Base-by-base conservation (phyloP, 2,329 filamentous ascomycete genomes). In the Tolypocladium tropicale region DNA sequence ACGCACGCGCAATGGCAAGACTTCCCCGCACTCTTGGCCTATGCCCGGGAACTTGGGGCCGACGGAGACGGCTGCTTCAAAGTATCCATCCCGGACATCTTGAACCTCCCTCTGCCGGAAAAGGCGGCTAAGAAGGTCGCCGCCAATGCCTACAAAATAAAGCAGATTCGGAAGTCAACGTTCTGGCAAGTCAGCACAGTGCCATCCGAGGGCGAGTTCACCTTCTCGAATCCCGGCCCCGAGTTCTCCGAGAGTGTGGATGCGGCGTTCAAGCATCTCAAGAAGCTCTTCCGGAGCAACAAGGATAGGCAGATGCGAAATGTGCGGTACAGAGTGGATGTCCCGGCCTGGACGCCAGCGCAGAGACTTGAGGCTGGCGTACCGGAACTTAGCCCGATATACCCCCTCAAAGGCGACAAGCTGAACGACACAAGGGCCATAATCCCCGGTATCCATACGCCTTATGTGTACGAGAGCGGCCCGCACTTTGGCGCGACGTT, bases 381-480 rank as follows among this genome's bases (percentile, higher is more conserved):
- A 7, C 71, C 71, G 4, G 64, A 66, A 52, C 59, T 58, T 53
- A 73, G 71, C 33, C 70, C 71, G 1, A 71, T 73, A 30, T 66
- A 73, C 53, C 71, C 71, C 10, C 55, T 73, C 30, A 66, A 66
- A 28, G 71, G 71, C 32, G 71, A 73, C 62, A 67, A 67, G 49
- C 60, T 73, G 43, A 69, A 73, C 55, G 56, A 61, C 39, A 73
- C 71, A 9, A 70, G 64, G 55, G 71, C 70, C 53, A 64, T 72
- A 36, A 72, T 73, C 6, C 71, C 71, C 1, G 71, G 71, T 43
- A 72, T 73, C 12, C 71, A 73, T 54, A 73, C 71, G 2, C 71
- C 71, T 2, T 73, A 73, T 53, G 71, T 73, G 3, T 73, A 73
- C 56, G 71, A 73, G 57, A 73, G 71, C 18, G 71, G 68, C 0